Base-by-base conservation (phyloP, 345 rosid genomes). In the Aquilaria malaccensis region DNA sequence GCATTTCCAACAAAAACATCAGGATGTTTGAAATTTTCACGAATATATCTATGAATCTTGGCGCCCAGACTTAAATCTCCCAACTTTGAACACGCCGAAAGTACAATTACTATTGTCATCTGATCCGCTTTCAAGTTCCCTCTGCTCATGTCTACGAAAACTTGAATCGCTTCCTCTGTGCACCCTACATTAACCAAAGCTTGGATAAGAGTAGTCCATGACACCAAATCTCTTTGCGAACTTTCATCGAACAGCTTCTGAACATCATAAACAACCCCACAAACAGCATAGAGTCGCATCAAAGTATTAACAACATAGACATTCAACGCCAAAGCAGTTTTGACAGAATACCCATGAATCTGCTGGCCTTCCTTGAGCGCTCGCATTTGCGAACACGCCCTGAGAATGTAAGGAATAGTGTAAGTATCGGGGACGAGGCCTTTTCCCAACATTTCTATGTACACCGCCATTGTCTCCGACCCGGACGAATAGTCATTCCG, bases 191-290 rank as follows among this genome's bases (percentile, higher is more conserved):
- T 75, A 33, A 77, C 77, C 55, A 67, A 77, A 10, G 71, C 85
- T 69, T 81, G 83, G 49, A 83, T 81, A 9, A 80, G 76, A 0
- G 80, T 76, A 31, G 85, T 83, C 85, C 83, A 83, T 2, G 85
- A 68, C 56, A 77, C 71, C 63, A 79, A 52, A 56, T 83, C 88
- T 56, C 71, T 37, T 2, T 62, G 68, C 64, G 80, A 70, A 69
- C 67, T 55, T 47, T 10, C 56, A 29, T 76, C 70, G 59, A 72
- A 79, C 77, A 80, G 37, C 57, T 69, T 69, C 48, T 50, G 71
- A 65, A 67, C 89, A 65, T 60, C 52, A 2, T 43, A 13, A 30
- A 73, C 55, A 29, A 61, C 6, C 52, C 82, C 81, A 43, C 77
- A 71, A 37, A 75, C 79, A 2, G 70, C 76, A 61, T 79, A 83